These are phyloP conservation scores for Tuber borchii DNA, from an alignment of 495 filamentous ascomycete species.

Conservation along the genomic window DNA sequence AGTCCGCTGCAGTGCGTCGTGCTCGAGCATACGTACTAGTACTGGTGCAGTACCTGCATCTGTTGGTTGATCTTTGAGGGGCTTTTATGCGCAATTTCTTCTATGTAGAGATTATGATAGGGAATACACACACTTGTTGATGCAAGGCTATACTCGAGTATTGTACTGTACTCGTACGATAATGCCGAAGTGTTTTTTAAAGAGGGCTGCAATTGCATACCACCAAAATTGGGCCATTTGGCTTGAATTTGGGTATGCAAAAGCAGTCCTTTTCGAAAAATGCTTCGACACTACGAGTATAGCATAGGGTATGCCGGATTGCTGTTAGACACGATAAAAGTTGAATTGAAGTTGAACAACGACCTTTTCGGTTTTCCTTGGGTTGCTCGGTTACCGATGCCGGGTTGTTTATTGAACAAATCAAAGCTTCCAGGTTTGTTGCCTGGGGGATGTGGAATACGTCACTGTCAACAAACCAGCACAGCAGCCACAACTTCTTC, in stretches of 20 bases:
- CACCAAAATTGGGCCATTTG: too few relatives aligned
- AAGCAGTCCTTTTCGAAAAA: too few relatives aligned
- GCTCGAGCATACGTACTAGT: background rate
- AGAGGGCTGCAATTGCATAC: too few relatives aligned
- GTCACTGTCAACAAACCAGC: constrained; percentile 4
- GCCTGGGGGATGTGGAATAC: background rate
- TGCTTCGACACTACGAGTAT: background rate
- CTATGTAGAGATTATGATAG: background rate
- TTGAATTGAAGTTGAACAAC: background rate
- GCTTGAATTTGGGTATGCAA: too few relatives aligned
- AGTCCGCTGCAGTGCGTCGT: background rate
- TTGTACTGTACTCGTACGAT: too few relatives aligned
- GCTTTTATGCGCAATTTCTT: background rate
- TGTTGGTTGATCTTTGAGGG: background rate
- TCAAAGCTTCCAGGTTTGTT: background rate
- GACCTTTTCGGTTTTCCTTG: background rate
- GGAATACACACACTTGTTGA: background rate
- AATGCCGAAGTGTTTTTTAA: too few relatives aligned
- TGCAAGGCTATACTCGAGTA: background rate
- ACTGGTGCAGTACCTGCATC: background rate
- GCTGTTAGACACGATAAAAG: background rate
- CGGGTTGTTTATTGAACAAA: background rate
- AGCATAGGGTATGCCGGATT: background rate
- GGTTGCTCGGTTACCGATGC: background rate
- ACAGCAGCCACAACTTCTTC: background rate